These are phyloP conservation scores for Diplosphaera chodatii DNA, from an alignment of 139 green algal species.

Conservation along the genomic window DNA sequence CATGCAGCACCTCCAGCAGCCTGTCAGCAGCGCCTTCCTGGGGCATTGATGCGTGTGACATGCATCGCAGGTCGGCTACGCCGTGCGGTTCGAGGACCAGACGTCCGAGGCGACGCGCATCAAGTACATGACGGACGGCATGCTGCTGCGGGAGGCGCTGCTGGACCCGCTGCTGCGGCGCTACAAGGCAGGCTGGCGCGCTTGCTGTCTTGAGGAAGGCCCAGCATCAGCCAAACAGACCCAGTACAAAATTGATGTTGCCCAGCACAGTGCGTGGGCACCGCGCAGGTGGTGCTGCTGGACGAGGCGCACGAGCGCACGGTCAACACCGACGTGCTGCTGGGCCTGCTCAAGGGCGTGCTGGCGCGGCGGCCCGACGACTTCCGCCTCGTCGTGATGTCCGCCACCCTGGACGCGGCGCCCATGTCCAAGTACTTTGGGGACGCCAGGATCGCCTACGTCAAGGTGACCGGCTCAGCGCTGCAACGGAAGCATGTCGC, in stretches of 20 bases:
- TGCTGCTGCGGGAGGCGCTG: conserved; percentile 87
- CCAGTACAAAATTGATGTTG: too few relatives aligned
- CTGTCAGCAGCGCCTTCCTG: too few relatives aligned
- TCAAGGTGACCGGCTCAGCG: too few relatives aligned
- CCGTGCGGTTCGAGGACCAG: conserved; percentile 70
- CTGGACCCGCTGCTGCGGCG: conserved; percentile 71
- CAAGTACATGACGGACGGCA: conserved; percentile 86
- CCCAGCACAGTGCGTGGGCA: too few relatives aligned
- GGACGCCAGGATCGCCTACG: conserved; percentile 42
- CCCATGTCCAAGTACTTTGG: conserved; percentile 76
- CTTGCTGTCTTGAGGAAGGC: too few relatives aligned
- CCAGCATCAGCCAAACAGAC: too few relatives aligned
- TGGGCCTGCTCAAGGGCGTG: conserved; percentile 90
- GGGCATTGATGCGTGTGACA: too few relatives aligned
- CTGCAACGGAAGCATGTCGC: too few relatives aligned
- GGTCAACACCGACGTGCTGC: conserved; percentile 79
- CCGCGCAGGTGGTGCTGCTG: conserved; percentile 86
- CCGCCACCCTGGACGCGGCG: conserved; percentile 74
- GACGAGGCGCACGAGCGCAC: conserved; percentile 90
- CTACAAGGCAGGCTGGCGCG: too few relatives aligned
- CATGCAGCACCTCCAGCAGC: too few relatives aligned
- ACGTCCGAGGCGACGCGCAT: conserved; percentile 49
- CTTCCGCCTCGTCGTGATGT: conserved; percentile 80
- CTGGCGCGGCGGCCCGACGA: conserved; percentile 64
- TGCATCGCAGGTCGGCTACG: conserved; percentile 61